These are phyloP conservation scores for Raphanus hybrid DNA, from an alignment of 441 rosid species.

Conservation along the genomic window DNA sequence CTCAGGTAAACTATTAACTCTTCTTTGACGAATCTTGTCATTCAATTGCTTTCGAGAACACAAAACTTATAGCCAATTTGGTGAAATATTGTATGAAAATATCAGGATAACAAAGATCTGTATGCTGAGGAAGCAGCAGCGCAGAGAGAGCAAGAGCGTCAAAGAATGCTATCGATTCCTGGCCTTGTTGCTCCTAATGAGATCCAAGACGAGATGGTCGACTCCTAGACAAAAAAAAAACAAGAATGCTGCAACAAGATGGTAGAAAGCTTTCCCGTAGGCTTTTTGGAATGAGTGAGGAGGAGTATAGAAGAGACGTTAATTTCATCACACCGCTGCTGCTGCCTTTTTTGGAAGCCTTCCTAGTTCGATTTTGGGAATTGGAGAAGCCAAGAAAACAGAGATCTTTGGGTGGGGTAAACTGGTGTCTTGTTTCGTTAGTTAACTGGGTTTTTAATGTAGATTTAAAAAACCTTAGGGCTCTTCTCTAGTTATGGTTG, in stretches of 20 bases:
- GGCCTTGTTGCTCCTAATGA: slow-evolving; percentile 98
- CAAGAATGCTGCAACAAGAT: slow-evolving; percentile 11
- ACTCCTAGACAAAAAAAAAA: slow-evolving; percentile 55
- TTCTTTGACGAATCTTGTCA: background rate
- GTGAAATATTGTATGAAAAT: background rate
- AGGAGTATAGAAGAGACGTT: slow-evolving; percentile 14
- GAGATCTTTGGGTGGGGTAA: slow-evolving; percentile 25
- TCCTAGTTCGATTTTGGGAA: slow-evolving; percentile 29
- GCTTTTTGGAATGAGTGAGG: slow-evolving; percentile 8
- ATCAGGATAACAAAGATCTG: slow-evolving; percentile 96
- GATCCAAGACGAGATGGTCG: slow-evolving; percentile 98
- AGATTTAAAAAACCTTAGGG: slow-evolving; percentile 34
- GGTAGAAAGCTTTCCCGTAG: slow-evolving; percentile 1
- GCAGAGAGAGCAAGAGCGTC: slow-evolving; percentile 89
- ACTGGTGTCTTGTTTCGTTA: slow-evolving; percentile 26
- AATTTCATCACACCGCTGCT: background rate
- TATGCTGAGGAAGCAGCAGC: slow-evolving; percentile 98
- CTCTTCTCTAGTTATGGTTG: slow-evolving; percentile 23
- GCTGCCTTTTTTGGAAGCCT: background rate
- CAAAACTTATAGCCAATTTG: background rate
- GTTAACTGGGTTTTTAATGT: slow-evolving; percentile 27
- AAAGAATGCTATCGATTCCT: slow-evolving; percentile 94
- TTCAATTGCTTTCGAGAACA: background rate
- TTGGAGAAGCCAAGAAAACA: slow-evolving; percentile 27
- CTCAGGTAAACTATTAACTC: slow-evolving; percentile 36